Base-by-base conservation (phyloP, 139 green algal genomes). In the Astrephomene gubernaculifera region DNA sequence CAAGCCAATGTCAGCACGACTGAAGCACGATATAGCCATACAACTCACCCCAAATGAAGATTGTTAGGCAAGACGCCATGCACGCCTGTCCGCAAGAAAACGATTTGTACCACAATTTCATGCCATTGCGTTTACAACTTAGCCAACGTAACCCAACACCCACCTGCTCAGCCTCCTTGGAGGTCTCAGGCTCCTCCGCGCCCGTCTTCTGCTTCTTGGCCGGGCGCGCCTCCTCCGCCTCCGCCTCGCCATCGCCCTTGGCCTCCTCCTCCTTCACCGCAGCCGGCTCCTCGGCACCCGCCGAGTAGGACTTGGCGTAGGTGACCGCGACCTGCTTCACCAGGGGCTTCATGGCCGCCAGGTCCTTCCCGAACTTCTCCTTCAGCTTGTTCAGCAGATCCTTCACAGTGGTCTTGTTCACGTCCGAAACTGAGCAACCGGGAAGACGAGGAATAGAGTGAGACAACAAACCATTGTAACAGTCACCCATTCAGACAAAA, bases 331-430 rank as follows among this genome's bases (percentile, higher is more conserved):
- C 61, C 33, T 29, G 22, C 43, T 63, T 81, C 29, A 87, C 33
- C 5, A 87, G 33, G 1, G 24, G 4, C 57, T 81, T 87, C 57
- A 75, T 81, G 14, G 19, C 25, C 43, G 57, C 8, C 70, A 87
- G 35, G 70, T 87, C 71, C 69, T 39, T 57, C n/a, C 71, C 71
- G 35, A 81, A 75, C 69, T 87, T 81, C 24, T 70, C 31, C 9
- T 69, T 54, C 2, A 87, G 82, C n/a, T 33, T 24, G 21, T 14
- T 44, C 54, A 87, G 52, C n/a, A 87, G 4, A 2, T 80, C 25
- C 57, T 75, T 74, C 22, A 87, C 57, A 0, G 65, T 87, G 2
- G 78, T 84, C 39, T 7, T 84, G 61, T 73, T 74, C 5, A 84
- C 78, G 44, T 84, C 78, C 9, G 43, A 31, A 1, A 75, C 78